Base-by-base conservation (phyloP, 306 rosid species). In the Cicer pinnatifidum region DNA sequence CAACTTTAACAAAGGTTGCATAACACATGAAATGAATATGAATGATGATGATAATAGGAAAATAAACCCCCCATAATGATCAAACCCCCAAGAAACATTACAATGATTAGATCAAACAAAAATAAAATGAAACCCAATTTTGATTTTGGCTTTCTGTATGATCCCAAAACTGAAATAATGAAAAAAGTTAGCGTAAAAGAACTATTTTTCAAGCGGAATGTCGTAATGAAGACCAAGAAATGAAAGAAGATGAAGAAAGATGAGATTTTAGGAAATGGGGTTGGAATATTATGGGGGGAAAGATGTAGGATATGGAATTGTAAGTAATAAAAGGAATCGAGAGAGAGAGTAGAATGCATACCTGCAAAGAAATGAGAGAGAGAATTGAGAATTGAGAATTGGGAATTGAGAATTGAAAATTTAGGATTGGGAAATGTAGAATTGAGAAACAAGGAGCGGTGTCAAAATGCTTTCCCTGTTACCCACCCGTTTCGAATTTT, bases 241-340 rank as follows among this genome's bases (percentile, higher is more conserved):
- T 0, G 38, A 45, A 53, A 40, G 8, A 11, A 57, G 38, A 33
- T 43, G 43, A 75, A 64, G 65, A 65, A 52, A 76, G 48, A n/a
- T 46, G 23, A 58, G 45, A 12, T 45, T 35, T 67, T 44, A 69
- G 16, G 53, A 57, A 76, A 67, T 56, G 75, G 67, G 37, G 56
- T 53, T 52, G 6, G 56, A 72, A 72, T 10, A 13, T 20, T 9
- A 43, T 1, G 11, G 15, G 44, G 41, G 2, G 9, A 6, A 20
- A 50, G 57, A 13, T 6, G 46, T 1, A 59, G 45, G 70, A 40
- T 47, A 52, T 46, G 33, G 5, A 11, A 8, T 73, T 1, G 52
- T 16, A 11, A 56, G 19, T 20, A 15, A 23, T 51, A 58, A 68
- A 56, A 56, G 13, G 56, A 57, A 72, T 15, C 23, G 9, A 52